phyloP scores from a whole-genome alignment of 345 rosid genomes.

The Noccaea caerulescens region DNA sequence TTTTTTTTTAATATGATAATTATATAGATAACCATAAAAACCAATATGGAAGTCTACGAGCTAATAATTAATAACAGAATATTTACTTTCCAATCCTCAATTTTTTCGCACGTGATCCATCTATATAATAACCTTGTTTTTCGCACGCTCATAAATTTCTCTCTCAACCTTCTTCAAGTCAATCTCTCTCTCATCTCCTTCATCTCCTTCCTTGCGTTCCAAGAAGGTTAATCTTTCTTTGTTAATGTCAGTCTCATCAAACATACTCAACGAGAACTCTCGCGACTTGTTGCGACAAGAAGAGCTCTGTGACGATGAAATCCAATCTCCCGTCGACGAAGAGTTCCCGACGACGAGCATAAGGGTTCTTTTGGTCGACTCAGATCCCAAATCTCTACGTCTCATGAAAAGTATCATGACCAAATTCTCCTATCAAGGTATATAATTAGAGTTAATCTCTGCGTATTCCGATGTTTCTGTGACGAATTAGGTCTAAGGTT shows the following conservation, averaged over 20 bases:
- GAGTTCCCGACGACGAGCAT: slow-evolving; percentile 3
- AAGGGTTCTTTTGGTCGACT: slow-evolving; percentile 38
- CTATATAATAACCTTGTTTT: slow-evolving; percentile 20
- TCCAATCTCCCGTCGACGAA: slow-evolving; percentile 5
- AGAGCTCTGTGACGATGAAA: background rate
- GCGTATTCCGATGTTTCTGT: background rate
- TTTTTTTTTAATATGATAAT: too few species aligned
- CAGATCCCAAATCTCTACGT: slow-evolving; percentile 22
- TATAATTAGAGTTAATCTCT: background rate
- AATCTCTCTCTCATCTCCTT: background rate
- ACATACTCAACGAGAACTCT: background rate
- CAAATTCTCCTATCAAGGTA: slow-evolving; percentile 33
- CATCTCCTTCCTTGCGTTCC: slow-evolving; percentile 7
- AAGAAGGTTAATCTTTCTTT: slow-evolving; percentile 6
- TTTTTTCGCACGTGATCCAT: slow-evolving; percentile 21
- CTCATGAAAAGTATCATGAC: slow-evolving; percentile 26
- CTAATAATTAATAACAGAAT: slow-evolving; percentile 29
- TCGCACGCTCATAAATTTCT: slow-evolving; percentile 31
- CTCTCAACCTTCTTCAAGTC: slow-evolving; percentile 29
- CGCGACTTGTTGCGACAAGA: slow-evolving; percentile 10
- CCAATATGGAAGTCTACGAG: slow-evolving; percentile 7
- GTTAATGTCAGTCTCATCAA: slow-evolving; percentile 18
- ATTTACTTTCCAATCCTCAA: slow-evolving; percentile 27
- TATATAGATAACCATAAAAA: background rate
- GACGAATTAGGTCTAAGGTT: background rate